Percentiles rank a stretch among this genome's conserved stretches.
These are phyloP conservation scores for Claviceps maximensis DNA, from an alignment of 2,329 filamentous ascomycete species.

Conservation along the genomic window DNA sequence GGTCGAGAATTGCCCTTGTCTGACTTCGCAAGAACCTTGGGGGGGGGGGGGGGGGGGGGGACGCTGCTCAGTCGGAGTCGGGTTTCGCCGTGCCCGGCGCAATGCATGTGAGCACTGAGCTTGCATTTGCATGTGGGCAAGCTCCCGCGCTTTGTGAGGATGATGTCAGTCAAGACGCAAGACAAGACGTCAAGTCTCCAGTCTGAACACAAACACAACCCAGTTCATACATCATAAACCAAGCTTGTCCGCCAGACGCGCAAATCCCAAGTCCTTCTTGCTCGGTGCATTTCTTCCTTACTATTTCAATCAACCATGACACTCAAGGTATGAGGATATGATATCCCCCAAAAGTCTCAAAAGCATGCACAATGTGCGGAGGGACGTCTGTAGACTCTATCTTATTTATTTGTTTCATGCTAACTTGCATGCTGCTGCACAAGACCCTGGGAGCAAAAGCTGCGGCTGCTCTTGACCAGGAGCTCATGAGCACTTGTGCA, in stretches of 20 bases:
- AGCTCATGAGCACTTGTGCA: conserved; percentile 78
- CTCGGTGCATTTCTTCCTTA: not conserved
- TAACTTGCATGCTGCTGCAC: not conserved
- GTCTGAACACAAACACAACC: too few relatives aligned
- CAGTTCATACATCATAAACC: not conserved
- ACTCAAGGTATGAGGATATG: not conserved
- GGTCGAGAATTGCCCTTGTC: not conserved
- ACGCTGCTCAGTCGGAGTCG: conserved; percentile 18
- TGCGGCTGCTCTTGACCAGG: conserved; percentile 77
- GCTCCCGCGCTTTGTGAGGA: not conserved
- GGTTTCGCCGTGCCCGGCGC: conserved; percentile 25
- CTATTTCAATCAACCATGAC: not conserved
- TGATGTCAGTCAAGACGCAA: not conserved
- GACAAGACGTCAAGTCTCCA: too few relatives aligned
- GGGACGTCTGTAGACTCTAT: too few relatives aligned
- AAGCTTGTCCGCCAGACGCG: not conserved
- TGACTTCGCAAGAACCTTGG: not conserved
- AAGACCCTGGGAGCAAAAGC: conserved; percentile 80
- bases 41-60: not conserved
- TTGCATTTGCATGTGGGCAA: not conserved
- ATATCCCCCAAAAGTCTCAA: not conserved
- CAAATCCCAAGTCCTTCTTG: not conserved
- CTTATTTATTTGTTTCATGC: not conserved
- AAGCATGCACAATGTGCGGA: too few relatives aligned
- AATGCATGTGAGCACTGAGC: too few relatives aligned